Evolutionary conservation across 2,329 filamentous ascomycete genomes (phyloP), one percentile per base, ranked within the genome.

Genomic region (Metarhizium robertsii): DNA sequence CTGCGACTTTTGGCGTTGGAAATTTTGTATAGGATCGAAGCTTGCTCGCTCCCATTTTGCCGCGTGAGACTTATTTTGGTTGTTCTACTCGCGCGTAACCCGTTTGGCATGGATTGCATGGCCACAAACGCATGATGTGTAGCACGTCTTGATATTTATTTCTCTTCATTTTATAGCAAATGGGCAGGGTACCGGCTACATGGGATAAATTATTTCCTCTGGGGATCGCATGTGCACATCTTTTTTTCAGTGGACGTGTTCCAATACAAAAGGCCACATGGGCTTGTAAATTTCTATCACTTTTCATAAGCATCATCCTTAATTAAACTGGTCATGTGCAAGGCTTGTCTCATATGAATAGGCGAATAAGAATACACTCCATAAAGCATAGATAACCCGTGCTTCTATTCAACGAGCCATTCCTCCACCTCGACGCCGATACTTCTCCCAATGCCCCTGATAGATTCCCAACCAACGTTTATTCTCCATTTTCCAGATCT

Each of bases 401-500:
- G 32, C 25, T 34, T 34, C 30, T 67, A 89, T 60, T 89, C 87
- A 51, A 85, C 78, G 55, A 90, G 71, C 78, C 86, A 92, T 67
- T 92, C 88, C 59, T 88, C 84, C 13, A 91, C 78, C 67, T 91
- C 88, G n/a, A 94, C 78, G 2, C 86, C 86, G 53, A 94, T 80
- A 65, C 81, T 86, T 64, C 89, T 75, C 32, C 87, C 89, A 59
- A 94, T 72, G 3, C 78, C 79, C 58, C 85, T 75, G 6, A 88
- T 81, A 59, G 87, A 83, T 65, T 94, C 90, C 87, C 87, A 92
- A 1, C 85, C 83, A 56, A 89, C 84, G 61, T 88, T 89, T 10
- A 92, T 85, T 64, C 86, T 82, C 87, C 88, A 94, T 69, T 87
- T 85, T 5, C 81, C 83, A 0, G 82, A 82, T 0, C 83, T 75